Conservation (phyloP, 2,329 filamentous ascomycete genomes). For the Monilinia laxa region DNA sequence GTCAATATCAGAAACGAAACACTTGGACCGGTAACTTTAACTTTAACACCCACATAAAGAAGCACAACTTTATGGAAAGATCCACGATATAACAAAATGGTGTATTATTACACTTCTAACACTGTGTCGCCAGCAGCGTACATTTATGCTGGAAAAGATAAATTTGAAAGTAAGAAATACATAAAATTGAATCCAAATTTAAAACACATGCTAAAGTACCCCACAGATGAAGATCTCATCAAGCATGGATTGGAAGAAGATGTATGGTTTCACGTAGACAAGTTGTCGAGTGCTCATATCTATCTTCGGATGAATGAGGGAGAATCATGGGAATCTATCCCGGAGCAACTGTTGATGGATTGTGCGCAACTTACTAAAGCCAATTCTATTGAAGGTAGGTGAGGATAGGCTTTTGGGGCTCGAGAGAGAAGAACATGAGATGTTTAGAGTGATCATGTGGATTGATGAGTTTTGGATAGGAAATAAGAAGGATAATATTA, state of each 20-base stretch:
- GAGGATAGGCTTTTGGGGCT: background rate
- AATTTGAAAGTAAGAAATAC: constrained; percentile 77
- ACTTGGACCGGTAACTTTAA: background rate
- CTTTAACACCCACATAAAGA: background rate
- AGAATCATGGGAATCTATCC: constrained; percentile 81
- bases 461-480: constrained; percentile 49
- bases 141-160: constrained; percentile 98
- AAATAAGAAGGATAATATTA: constrained; percentile 98
- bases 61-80: constrained; percentile 30
- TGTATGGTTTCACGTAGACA: constrained; percentile 99
- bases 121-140: constrained; percentile 78
- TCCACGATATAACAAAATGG: constrained; percentile 58
- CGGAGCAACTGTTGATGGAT: constrained; percentile 72
- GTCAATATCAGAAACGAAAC: constrained; percentile 38
- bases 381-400: constrained; percentile 88
- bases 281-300: constrained; percentile 93
- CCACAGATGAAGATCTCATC: constrained; percentile 89
- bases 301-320: constrained; percentile 82
- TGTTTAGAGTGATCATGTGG: constrained; percentile 21
- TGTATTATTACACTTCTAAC: constrained; percentile 92
- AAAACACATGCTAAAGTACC: constrained; percentile 19
- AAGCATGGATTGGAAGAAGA: constrained; percentile 93
- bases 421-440: background rate
- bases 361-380: constrained; percentile 98
- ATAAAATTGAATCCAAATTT: no score